Base-by-base conservation (phyloP, 148 eudicot species). In the Limonium bicolor region DNA sequence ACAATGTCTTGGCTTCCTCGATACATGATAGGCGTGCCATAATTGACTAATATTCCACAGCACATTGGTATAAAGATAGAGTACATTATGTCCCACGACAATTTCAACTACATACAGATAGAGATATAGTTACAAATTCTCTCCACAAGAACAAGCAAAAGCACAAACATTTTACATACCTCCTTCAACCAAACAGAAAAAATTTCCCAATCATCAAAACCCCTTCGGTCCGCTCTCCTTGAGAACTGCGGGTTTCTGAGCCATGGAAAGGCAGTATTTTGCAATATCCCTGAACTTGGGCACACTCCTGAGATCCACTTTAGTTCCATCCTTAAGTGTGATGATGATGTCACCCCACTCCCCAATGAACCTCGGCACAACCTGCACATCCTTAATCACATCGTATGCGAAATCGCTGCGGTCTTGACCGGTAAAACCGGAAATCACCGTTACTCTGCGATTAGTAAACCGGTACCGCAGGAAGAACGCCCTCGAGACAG, bases 311-410 rank as follows among this genome's bases (percentile, higher is more conserved):
- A 88, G 60, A 58, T 83, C 97, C 51, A 88, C 86, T 56, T 72
- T 73, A 20, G 94, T 88, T 5, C 97, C 94, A 70, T 88, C 97
- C 19, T 53, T 68, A 19, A 88, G 47, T 3, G 94, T 83, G 22
- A 88, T 88, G 27, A 88, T 36, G 51, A 88, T 58, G 29, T 83
- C 97, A 56, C 97, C 97, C 94, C 97, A 88, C 41, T 83, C 97
- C 0, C 97, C 97, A 31, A 88, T 68, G 38, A 88, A 88, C 66
- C 97, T 66, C 7, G 97, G 97, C 12, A 88, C 97, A 37, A 88
- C 94, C 51, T 88, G 81, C 27, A 88, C 97, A 54, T 88, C 81
- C 29, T 70, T 80, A 6, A 88, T 62, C 26, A 80, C 97, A 6
- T 72, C 59, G 31, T 83, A 80, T 0, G 78, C 59, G 38, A 88